Evolutionary conservation across 179 eudicot genomes (phyloP), one percentile per base, ranked within the genome.

Genomic region (Silene noctiflora): DNA sequence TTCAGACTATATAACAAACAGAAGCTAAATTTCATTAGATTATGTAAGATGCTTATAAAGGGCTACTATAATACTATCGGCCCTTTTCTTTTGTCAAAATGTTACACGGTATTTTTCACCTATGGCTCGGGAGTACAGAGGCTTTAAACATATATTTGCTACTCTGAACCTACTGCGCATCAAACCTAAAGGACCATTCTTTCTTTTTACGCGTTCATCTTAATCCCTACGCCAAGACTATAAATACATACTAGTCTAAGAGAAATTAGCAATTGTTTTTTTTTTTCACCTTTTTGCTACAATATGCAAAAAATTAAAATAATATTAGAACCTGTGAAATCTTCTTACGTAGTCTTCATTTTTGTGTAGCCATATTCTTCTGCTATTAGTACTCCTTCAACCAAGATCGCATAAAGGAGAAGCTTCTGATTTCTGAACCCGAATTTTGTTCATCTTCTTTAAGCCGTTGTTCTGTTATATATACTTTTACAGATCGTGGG

Each of bases 331-430:
- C 71, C 84, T 79, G 73, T 70, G 82, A 77, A 71, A 78, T 44
- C 78, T 80, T 65, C 78, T 67, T 71, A 53, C 70, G 17, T 76
- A 27, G 62, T 74, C 60, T 64, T 66, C 78, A 6, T 29, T 76
- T 31, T 53, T 58, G 44, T 80, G 77, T 75, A 71, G 25, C 76
- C 29, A 60, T 63, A 39, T 69, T 25, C 78, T 68, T 68, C 80
- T 63, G 80, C 79, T 76, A 68, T 74, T 74, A 73, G 46, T 75
- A 61, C 82, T 84, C 81, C 85, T 85, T 81, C 78, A 2, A 77
- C 67, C 77, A 73, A 77, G 64, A 72, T 67, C 77, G 59, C 60
- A 39, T 10, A 62, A 69, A 71, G 79, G 83, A 71, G 76, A 76
- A 12, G 69, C 69, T 72, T 72, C 74, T 51, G 46, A 67, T 33